Base-by-base conservation (phyloP, 2,329 filamentous ascomycete genomes). In the Sporothrix luriei region DNA sequence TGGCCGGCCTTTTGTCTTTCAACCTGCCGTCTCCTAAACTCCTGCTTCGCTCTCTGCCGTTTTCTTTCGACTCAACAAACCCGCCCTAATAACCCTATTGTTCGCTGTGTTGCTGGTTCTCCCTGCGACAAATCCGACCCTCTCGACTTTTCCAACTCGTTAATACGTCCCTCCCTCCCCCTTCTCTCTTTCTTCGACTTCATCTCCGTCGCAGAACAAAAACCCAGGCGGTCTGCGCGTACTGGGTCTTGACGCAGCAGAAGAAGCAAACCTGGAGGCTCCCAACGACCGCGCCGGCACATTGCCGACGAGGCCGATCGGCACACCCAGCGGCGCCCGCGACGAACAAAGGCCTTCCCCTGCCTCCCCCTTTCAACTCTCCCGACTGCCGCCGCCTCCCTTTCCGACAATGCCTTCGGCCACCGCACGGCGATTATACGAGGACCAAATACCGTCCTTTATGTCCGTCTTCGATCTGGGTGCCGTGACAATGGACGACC, bases 401-500 rank as follows among this genome's bases (percentile, higher is more conserved):
- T 61, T 51, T 43, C 68, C 70, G 73, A 87, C 79, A 72, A 89
- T 89, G 87, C 86, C 86, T 79, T 88, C 87, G 75, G 85, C 87
- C 74, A 83, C 87, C 70, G 83, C 86, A 68, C 82, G 87, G 74
- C 84, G 86, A 78, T 78, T 88, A 75, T 89, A 87, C 78, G 87
- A 90, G 82, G 87, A 89, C 77, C 87, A 89, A 78, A 89, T 92
- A 83, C 90, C 90, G 77, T 88, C 90, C 26, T 91, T 92, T 76
- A 91, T 91, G 89, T 89, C 90, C 70, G 89, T 92, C 69, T 91
- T 90, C 81, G 88, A 89, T 77, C 83, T 90, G 74, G 87, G 90
- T 76, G 80, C 80, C 74, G 84, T 84, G 74, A 82, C 79, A 70
- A 85, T 85, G 77, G 83, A 83, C 70, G 84, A 85, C 62, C 81